Evolutionary conservation across 371 early-diverging fungal genomes (phyloP).

Genomic region (Syncephalis plumigaleata): DNA sequence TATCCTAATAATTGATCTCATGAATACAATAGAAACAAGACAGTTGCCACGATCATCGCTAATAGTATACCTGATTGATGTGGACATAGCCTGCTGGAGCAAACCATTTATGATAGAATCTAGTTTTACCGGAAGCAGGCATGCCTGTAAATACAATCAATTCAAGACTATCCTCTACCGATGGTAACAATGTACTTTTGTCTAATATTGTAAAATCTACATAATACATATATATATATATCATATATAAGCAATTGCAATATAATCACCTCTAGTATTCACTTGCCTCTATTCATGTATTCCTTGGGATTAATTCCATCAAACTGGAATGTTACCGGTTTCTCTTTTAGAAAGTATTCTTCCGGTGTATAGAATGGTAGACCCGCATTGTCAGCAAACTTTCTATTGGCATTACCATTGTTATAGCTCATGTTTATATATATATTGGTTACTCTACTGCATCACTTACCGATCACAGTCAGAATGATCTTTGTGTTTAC

Average conservation of each 20-base stretch:
- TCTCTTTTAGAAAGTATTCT: slow-evolving; percentile 41
- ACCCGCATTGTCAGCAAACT: slow-evolving; percentile 60
- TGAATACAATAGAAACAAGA: too few species aligned
- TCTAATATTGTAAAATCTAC: too few species aligned
- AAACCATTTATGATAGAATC: slow-evolving; percentile 40
- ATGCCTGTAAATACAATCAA: slow-evolving; percentile 63
- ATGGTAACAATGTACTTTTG: too few species aligned
- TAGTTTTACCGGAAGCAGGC: slow-evolving; percentile 78
- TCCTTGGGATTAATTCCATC: slow-evolving; percentile 35
- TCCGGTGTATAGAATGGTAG: slow-evolving; percentile 77
- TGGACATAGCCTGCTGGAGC: slow-evolving; percentile 40
- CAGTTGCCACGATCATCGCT: too few species aligned
- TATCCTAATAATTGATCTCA: slow-evolving; percentile 35
- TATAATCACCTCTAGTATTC: slow-evolving; percentile 1
- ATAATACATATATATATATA: too few species aligned
- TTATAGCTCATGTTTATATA: too few species aligned
- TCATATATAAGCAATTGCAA: too few species aligned
- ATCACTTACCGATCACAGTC: slow-evolving; percentile 44
- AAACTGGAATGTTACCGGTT: slow-evolving; percentile 22
- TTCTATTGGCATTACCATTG: slow-evolving; percentile 22
- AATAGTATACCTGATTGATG: slow-evolving; percentile 64
- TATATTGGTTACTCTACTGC: too few species aligned
- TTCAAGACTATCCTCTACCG: slow-evolving; percentile 18
- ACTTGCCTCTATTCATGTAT: slow-evolving; percentile 13
- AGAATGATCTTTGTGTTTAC: slow-evolving; percentile 48